Evolutionary conservation across 2,329 filamentous ascomycete species (phyloP), one percentile per base, ranked within the genome.

Genomic region (Sclerotinia borealis): DNA sequence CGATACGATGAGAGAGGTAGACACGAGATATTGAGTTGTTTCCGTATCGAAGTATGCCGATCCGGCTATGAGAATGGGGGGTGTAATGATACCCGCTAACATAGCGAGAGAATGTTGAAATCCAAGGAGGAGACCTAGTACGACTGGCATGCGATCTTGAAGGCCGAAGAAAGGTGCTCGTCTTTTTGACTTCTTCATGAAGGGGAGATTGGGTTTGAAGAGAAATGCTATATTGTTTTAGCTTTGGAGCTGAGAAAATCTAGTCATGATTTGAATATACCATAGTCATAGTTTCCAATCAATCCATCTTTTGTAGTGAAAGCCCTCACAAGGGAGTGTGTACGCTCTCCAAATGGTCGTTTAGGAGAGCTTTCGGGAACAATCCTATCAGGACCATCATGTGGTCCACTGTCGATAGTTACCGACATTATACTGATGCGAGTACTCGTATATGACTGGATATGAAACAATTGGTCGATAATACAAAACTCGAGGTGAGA

Each of bases 211-310:
- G 1, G 85, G 74, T 65, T 68, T 72, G 80, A 97, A 96, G 47
- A 97, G 86, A 72, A 92, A 95, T 22, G 65, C 72, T 72, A 50
- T n/a, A 27, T n/a, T 29, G 4, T 2, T 55, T 45, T 54, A 6
- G 34, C 15, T 52, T 63, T 37, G 65, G 34, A 67, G 60, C 67
- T 59, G 31, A 13, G 51, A 63, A 8, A 22, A 36, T 8, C 49
- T 47, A 7, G 63, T 61, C 17, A 17, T 19, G 60, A 55, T 36
- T 83, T 90, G 27, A 48, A 17, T 66, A 63, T 63, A 71, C 70
- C 90, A 82, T 97, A 97, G 81, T 97, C 90, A 76, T 97, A 97
- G 70, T 86, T 82, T 67, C 93, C 93, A 63, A 97, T 76, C 31
- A 96, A 81, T 15, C 93, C 93, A 80, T 79, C 79, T 74, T 77